Base-by-base conservation (phyloP, 2,329 filamentous ascomycete genomes). In the Claviceps spartinae region DNA sequence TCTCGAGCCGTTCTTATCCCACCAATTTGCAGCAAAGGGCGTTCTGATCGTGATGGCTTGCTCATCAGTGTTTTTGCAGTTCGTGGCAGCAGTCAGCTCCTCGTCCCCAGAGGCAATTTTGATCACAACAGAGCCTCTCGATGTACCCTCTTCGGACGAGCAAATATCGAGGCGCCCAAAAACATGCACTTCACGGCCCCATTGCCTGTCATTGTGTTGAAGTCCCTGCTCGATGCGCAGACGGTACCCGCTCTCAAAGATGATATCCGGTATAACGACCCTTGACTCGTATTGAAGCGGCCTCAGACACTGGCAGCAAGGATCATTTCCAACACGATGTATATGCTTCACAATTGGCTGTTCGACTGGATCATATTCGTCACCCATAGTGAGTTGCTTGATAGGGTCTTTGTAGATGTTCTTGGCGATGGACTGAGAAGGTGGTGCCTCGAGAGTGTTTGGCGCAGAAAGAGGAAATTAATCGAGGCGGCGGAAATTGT, bases 161-260 rank as follows among this genome's bases (percentile, higher is more conserved):
- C 72, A 69, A 43, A 79, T 51, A 43, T 75, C 56, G 18, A 79
- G 61, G 24, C 73, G 64, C 47, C 77, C 77, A 13, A 58, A 66
- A 47, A 78, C 61, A 6, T 62, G 62, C 40, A 75, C 68, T 5
- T 56, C 54, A 43, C 57, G 60, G 26, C 61, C 60, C 6, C 47
- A 56, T 48, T 48, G 52, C 16, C 56, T 40, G 13, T 57, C 44
- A 1, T 54, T 57, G 2, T 60, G 57, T n/a, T 60, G 55, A 9
- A 63, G 52, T n/a, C 61, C 63, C 55, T 79, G 69, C 13, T 65
- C 50, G 48, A 79, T 62, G 3, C 58, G 60, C 16, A 79, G 56
- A 45, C 62, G 63, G 18, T 61, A 66, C 14, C 61, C 57, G 14
- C 55, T 54, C 37, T 59, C 61, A 49, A 75, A 72, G 18, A 65